Conservation (phyloP, 768 basidiomycete genomes). For the Macrolepiota albuminosa region DNA sequence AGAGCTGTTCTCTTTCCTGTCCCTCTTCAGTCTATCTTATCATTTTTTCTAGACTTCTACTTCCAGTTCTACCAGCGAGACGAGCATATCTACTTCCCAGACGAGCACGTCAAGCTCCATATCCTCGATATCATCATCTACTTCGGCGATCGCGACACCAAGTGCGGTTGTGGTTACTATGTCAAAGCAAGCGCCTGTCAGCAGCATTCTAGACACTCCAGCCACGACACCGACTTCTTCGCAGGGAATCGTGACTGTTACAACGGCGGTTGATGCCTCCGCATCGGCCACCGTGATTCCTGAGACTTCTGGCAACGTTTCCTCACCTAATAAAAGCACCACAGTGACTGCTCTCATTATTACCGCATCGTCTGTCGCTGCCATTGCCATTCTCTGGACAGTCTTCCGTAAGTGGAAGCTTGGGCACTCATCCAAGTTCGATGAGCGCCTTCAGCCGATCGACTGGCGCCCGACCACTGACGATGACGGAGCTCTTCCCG, state of each 20-base stretch:
- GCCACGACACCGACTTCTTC: conserved; percentile 16
- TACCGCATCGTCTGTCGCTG: conserved; percentile 64
- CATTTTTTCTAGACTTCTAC: conserved; percentile 4
- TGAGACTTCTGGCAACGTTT: conserved; percentile 20
- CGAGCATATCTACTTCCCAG: conserved; percentile 2
- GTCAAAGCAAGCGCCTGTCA: conserved; percentile 13
- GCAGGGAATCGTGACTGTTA: conserved; percentile 22
- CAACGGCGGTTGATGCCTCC: conserved; percentile 23
- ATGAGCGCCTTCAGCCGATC: conserved; percentile 82
- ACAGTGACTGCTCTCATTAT: conserved; percentile 64
- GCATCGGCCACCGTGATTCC: conserved; percentile 25
- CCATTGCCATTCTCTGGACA: conserved; percentile 75
- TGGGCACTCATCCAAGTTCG: conserved; percentile 73
- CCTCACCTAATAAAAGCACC: conserved; percentile 28
- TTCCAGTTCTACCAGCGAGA: conserved; percentile 3
- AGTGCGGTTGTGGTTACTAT: conserved; percentile 12
- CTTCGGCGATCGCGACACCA: conserved; percentile 4
- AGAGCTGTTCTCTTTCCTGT: not conserved
- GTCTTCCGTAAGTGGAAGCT: conserved; percentile 92
- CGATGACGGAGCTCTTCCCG: conserved; percentile 43
- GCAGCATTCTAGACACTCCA: conserved; percentile 20
- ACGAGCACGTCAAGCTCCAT: conserved; percentile 8
- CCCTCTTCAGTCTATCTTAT: not conserved
- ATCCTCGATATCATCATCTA: conserved; percentile 1
- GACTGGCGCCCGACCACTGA: conserved; percentile 74